Base-by-base conservation (phyloP, 2,329 filamentous ascomycete species). In the Hypoxylon sp. region DNA sequence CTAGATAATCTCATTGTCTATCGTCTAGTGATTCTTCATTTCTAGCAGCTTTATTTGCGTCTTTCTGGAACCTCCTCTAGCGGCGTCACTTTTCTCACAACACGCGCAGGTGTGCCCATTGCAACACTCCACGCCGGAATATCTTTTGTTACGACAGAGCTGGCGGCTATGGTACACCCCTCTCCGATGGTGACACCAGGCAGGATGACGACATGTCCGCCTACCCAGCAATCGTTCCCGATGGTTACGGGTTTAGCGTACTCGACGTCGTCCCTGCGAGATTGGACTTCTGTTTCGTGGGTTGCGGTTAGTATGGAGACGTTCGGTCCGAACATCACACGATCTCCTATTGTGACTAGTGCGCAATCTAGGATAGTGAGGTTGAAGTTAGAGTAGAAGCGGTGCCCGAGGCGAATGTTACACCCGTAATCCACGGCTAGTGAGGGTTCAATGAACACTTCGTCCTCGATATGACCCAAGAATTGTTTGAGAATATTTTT, bases 331-430 rank as follows among this genome's bases (percentile, higher is more conserved):
- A 94, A 84, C 70, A 92, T 80, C 1, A 91, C 92, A 28, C 92
- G 86, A 25, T 90, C 85, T 0, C 92, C 92, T 50, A 94, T 91
- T 3, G 78, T 82, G 43, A 94, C 89, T 2, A 88, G 81, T 70
- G 88, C 91, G n/a, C 89, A 93, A 76, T 95, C 92, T 13, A 94
- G 81, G 65, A 94, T 90, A 1, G 88, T 87, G 60, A 85, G 75
- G 65, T 86, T 86, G 76, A 88, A 88, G 71, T 89, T 89, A 48
- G 87, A 82, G 72, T 91, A 92, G 74, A 90, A 90, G n/a, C 84
- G 80, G 45, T 86, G 81, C 6, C 89, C 89, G 0, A 91, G 80
- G 5, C 80, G 82, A 68, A 91, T 85, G 72, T 91, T 92, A 75
- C 86, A 87, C 1, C 89, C 90, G 64, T 91, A 91, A 75, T 91